phyloP scores from a whole-genome alignment of 768 basidiomycete genomes.

The Rhizopogon sp. region DNA sequence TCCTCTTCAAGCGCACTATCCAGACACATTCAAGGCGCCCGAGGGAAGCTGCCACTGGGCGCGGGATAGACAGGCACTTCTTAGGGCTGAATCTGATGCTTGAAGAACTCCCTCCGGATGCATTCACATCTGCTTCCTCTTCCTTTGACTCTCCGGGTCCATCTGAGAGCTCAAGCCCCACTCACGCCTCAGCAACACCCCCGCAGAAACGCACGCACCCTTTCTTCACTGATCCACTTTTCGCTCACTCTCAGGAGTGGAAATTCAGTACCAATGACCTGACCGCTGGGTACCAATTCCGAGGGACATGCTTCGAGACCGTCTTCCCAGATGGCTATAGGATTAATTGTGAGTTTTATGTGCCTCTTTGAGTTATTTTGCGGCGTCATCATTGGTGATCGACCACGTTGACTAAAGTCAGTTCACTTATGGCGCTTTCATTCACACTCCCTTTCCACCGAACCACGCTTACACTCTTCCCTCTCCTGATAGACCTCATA shows the following conservation, averaged over 20 bases:
- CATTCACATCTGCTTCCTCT: neutral
- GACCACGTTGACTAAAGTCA: neutral
- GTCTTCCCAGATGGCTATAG: conserved; percentile 85
- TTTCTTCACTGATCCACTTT: conserved; percentile 77
- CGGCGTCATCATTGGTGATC: neutral
- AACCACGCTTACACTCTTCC: conserved; percentile 4
- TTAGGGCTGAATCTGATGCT: conserved; percentile 75
- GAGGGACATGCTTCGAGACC: conserved; percentile 89
- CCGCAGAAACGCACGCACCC: conserved; percentile 9
- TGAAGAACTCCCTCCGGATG: conserved; percentile 11
- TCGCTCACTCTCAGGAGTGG: conserved; percentile 74
- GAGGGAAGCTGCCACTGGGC: conserved; percentile 72
- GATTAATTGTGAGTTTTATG: conserved; percentile 58
- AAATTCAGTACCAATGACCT: conserved; percentile 86
- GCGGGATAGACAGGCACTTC: conserved; percentile 89
- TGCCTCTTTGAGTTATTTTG: neutral
- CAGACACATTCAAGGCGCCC: conserved; percentile 68
- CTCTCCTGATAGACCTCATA: conserved; percentile 60
- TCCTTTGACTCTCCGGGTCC: neutral
- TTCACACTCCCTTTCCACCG: no score
- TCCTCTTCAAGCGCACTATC: conserved; percentile 62
- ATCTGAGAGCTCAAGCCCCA: conserved; percentile 2
- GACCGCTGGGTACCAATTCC: conserved; percentile 80
- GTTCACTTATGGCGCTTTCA: conserved; percentile 12
- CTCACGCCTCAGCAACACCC: conserved; percentile 49